Percentiles rank a stretch among this genome's conserved stretches.
phyloP scores from a whole-genome alignment of 2,329 filamentous ascomycete genomes.

The Teratosphaeria nubilosa region DNA sequence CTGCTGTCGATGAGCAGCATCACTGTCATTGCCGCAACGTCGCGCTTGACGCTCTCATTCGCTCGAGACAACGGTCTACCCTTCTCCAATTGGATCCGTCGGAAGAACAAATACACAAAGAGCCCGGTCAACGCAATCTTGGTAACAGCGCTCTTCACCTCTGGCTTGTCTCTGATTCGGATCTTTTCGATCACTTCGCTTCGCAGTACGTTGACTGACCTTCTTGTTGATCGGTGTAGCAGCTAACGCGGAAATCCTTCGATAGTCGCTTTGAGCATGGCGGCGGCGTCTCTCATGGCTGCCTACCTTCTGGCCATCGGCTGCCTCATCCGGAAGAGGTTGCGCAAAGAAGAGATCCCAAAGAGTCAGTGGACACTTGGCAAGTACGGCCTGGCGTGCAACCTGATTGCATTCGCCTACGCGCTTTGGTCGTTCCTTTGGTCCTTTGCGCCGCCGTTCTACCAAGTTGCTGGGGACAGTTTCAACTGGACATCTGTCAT shows the following conservation, averaged over 20 bases:
- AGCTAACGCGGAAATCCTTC: background rate
- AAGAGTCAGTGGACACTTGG: conserved; percentile 29
- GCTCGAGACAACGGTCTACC: conserved; percentile 33
- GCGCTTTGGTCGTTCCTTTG: conserved; percentile 28
- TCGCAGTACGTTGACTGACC: background rate
- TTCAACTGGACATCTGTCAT: conserved; percentile 46
- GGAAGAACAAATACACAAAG: conserved; percentile 11
- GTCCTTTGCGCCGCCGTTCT: conserved; percentile 32
- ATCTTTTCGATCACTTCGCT: background rate
- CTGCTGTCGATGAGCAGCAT: conserved; percentile 29
- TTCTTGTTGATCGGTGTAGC: background rate
- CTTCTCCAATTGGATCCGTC: conserved; percentile 27
- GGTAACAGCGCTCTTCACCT: conserved; percentile 17
- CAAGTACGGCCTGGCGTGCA: conserved; percentile 27
- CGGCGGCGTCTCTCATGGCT: conserved; percentile 29
- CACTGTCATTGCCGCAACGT: conserved; percentile 29
- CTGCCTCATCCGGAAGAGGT: conserved; percentile 28
- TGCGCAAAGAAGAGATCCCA: conserved; percentile 26
- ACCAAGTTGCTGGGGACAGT: conserved; percentile 25
- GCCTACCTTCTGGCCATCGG: conserved; percentile 32
- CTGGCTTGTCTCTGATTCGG: conserved; percentile 22
- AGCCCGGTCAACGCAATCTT: conserved; percentile 22
- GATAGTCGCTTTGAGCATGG: conserved; percentile 34
- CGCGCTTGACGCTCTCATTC: conserved; percentile 30
- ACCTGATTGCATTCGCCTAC: conserved; percentile 27